Evolutionary conservation across 805 yeast species (phyloP), one percentile per base, ranked within the genome.

Genomic region (Schwanniomyces sp.): DNA sequence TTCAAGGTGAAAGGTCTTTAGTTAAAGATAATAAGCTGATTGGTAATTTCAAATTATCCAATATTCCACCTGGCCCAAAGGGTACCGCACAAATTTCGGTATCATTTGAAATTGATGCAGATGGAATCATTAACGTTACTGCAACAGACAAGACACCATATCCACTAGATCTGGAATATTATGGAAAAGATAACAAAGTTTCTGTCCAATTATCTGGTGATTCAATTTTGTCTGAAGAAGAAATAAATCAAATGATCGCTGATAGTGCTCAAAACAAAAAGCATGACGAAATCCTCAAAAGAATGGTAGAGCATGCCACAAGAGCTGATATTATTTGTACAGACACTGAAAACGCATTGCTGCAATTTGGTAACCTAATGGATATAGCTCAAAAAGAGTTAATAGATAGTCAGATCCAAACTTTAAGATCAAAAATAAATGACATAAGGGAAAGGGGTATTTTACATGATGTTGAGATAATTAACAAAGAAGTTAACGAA

Each of bases 341-440:
- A 59, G 99, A 94, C 67, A 90, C 96, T 44, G 97, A 91, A 68
- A 79, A 79, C 69, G 92, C 96, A 8, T 73, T 94, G 52, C 74
- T 75, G 55, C 96, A 88, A 70, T 90, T 86, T 61, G 76, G 78
- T 7, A 65, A 68, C 7, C 50, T 67, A 7, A 75, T 82, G 76
- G 70, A 65, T 4, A 52, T 62, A 6, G 81, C 72, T 51, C 90
- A 85, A 57, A 79, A 74, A 62, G 49, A 52, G 1, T 46, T 34
- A 7, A 67, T 73, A 11, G 29, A 36, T 6, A 41, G 24, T 1
- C 52, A 45, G 30, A 49, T 71, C 1, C 49, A 41, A 12, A 55
- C 45, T 0, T 59, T 72, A 37, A 57, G 66, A 38, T 21, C 5
- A 7, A 64, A 66, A 55, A 67, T 72, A 37, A 54, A 53, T 18